Conservation (phyloP, 228 moss, liverwort and hornwort species). For the Sphagnum fallax region DNA sequence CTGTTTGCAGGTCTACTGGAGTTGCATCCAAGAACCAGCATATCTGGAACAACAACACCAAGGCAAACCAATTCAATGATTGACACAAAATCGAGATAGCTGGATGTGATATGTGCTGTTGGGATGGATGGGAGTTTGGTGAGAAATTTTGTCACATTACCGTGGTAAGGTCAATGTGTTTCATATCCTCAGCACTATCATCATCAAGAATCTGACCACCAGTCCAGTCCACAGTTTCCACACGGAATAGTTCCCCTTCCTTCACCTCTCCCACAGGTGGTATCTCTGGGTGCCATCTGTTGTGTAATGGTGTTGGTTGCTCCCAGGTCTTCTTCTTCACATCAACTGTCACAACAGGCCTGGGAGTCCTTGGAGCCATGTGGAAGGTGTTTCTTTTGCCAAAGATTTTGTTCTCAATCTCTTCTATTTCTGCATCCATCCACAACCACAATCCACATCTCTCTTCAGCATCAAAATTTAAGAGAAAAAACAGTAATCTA, state of each 20-base stretch:
- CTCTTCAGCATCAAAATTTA: no score
- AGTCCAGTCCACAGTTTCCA: slow-evolving; percentile 83
- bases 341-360: slow-evolving; percentile 56
- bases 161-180: slow-evolving; percentile 60
- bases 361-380: slow-evolving; percentile 60
- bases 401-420: neutral
- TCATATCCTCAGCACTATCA: slow-evolving; percentile 82
- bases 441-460: no score
- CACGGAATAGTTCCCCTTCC: slow-evolving; percentile 75
- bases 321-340: slow-evolving; percentile 60
- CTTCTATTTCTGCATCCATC: no score
- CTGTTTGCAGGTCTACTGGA: no score
- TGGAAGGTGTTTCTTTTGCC: neutral
- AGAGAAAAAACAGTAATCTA: no score
- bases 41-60: no score
- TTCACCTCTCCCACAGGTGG: slow-evolving; percentile 50
- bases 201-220: slow-evolving; percentile 74
- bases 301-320: slow-evolving; percentile 62
- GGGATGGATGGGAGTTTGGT: no score
- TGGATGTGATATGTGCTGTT: no score
- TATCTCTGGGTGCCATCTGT: slow-evolving; percentile 88
- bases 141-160: slow-evolving; percentile 17
- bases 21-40: no score
- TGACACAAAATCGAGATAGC: no score
- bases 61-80: no score